Base-by-base conservation (phyloP, 108 stramenopile species). In the Nitzschia sp. region DNA sequence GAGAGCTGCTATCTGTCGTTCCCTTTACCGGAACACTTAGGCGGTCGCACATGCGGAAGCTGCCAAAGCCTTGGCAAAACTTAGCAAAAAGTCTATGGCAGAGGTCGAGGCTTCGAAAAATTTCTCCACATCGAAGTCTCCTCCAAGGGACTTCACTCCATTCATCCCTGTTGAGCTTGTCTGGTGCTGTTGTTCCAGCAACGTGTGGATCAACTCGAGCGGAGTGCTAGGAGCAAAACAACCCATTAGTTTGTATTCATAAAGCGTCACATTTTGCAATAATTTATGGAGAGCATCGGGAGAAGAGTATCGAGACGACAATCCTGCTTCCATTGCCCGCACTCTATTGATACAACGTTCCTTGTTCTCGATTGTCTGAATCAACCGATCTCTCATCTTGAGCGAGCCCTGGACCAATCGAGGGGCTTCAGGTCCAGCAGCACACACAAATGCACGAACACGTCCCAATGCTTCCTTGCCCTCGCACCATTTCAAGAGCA, bases 391-490 rank as follows among this genome's bases (percentile, higher is more conserved):
- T 55, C 71, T 36, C 35, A 54, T 71, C 21, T 52, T 44, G 11
- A 71, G 27, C 22, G 71, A 71, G 5, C 36, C 26, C 1, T 38
- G 50, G 3, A 71, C 53, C 21, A 64, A 2, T 15, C 19, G 26
- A 16, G 71, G 62, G 3, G 71, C 71, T 25, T 53, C 23, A 0
- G 62, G 71, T 19, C 71, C 71, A 15, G 55, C 71, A 16, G 71
- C 31, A 55, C 71, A 71, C 26, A 71, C 53, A 71, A 71, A 71
- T 25, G 71, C 71, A 38, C 71, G 61, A 1, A 63, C 52, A 15
- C 71, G 71, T 1, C 71, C 71, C 61, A 71, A 45, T 1, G 71
- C 71, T 31, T 71, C 71, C 50, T 71, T 71, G 34, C 62, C 62
- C 1, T 63, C 54, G 46, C 53, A 54, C 71, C 71, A 71, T 27